Conservation (phyloP, 2,329 filamentous ascomycete genomes). For the Fusarium nisikadoi region DNA sequence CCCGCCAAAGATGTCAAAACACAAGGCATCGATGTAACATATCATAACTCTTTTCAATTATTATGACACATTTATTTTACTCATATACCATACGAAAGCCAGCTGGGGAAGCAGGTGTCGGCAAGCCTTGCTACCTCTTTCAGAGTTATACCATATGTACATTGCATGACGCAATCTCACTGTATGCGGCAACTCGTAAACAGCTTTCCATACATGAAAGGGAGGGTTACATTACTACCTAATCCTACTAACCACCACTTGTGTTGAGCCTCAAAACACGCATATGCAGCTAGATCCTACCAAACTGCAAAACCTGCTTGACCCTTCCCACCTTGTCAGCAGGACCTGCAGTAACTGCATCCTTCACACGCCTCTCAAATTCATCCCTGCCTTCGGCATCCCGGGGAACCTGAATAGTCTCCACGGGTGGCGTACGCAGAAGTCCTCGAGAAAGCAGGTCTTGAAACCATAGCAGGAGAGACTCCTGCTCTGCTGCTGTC, state of each 20-base stretch:
- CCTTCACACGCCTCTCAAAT: not conserved
- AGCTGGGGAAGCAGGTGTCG: no score
- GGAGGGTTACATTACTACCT: not conserved
- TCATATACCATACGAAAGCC: not conserved
- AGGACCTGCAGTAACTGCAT: not conserved
- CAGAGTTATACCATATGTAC: not conserved
- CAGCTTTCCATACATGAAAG: no score
- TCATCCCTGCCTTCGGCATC: not conserved
- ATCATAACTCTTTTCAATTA: fast-evolving
- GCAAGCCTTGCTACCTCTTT: not conserved
- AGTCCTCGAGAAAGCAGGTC: not conserved
- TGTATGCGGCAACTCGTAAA: not conserved
- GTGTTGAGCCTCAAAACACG: fast-evolving
- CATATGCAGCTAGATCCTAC: not conserved
- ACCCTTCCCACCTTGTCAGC: not conserved
- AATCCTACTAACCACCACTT: fast-evolving
- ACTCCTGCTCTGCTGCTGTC: constrained; percentile 3
- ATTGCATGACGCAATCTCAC: not conserved
- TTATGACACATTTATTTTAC: not conserved
- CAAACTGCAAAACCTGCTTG: constrained; percentile 6
- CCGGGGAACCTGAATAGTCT: not conserved
- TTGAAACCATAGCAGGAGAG: constrained; percentile 13
- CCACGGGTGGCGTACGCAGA: not conserved
- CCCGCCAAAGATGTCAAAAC: fast-evolving
- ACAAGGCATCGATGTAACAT: not conserved